Evolutionary conservation across 345 rosid species (phyloP).

Genomic region (Moringa oleifera): DNA sequence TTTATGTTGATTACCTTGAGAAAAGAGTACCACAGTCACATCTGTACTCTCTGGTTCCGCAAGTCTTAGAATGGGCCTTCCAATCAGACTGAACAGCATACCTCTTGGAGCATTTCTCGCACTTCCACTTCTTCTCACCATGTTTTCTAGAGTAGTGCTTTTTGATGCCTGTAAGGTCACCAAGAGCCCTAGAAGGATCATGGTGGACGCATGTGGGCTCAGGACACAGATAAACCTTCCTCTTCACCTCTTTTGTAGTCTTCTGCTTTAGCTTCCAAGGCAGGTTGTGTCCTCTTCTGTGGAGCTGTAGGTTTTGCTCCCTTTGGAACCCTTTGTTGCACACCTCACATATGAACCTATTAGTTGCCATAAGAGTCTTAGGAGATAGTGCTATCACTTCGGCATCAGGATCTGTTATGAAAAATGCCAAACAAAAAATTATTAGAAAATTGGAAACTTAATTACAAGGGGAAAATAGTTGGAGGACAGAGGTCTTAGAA

Average conservation of each 20-base stretch:
- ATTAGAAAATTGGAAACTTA: conserved; percentile 14
- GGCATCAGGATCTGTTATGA: conserved; percentile 71
- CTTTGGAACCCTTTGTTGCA: conserved; percentile 87
- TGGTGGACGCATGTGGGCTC: conserved; percentile 89
- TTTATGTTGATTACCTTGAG: conserved; percentile 44
- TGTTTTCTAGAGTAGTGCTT: conserved; percentile 75
- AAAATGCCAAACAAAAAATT: conserved; percentile 12
- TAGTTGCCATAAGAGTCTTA: conserved; percentile 81
- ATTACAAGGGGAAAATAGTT: not conserved
- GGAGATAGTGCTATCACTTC: conserved; percentile 87
- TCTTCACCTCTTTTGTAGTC: conserved; percentile 66
- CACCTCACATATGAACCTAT: conserved; percentile 81
- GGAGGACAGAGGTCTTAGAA: not conserved
- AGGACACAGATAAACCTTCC: conserved; percentile 81
- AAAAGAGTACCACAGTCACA: conserved; percentile 85
- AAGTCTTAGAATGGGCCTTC: conserved; percentile 84
- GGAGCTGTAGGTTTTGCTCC: conserved; percentile 81
- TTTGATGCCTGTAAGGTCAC: conserved; percentile 83
- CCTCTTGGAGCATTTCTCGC: conserved; percentile 69
- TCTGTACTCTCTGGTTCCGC: conserved; percentile 73
- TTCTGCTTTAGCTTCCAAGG: conserved; percentile 84
- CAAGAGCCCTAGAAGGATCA: conserved; percentile 76
- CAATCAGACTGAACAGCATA: conserved; percentile 86
- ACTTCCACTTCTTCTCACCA: conserved; percentile 87
- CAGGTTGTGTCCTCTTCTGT: conserved; percentile 84